Evolutionary conservation across 805 yeast genomes (phyloP), one percentile per base, ranked within the genome.

Genomic region (Metschnikowia continentalis): DNA sequence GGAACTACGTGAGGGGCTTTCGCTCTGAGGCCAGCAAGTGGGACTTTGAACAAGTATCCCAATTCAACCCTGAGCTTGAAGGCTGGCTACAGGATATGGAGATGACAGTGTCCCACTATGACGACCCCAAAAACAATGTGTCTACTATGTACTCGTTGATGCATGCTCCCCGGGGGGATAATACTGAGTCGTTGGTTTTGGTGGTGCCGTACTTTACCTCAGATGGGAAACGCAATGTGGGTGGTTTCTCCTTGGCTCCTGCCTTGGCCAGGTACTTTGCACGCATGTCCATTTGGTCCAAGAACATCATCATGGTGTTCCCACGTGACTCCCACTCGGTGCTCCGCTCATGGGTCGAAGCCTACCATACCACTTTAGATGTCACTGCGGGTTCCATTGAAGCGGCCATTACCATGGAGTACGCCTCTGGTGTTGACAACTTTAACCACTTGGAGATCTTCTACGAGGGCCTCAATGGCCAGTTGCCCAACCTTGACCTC

Each of bases 141-240:
- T 37, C 49, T 22, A 73, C 74, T 0, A 71, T 88, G 35, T 94
- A 92, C 65, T 96, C 90, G 0, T 80, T 91, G 3, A 77, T 88
- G 68, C 96, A 89, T 63, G 94, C 96, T 0, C 96, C 98, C 7
- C 74, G 96, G 54, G 97, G 97, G 26, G 98, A 92, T 61, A 94
- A 91, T 53, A 90, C 98, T 1, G 99, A 94, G 67, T 89, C 97
- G 0, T 85, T 94, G 81, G 95, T 91, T 1, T 66, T 94, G 42
- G 87, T 84, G 7, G 90, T 94, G 6, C 97, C 98, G 0, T 94
- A 96, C 92, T 66, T 62, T 45, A 88, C 88, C 48, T 69, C 82
- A 5, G 88, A 83, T 44, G 81, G 80, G 2, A 75, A 76, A 47
- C 74, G 70, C 61, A 94, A 94, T 65, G 76, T 82, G 51, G 96